These are phyloP conservation scores for Magnaporthiopsis rhizophila DNA, from an alignment of 2,329 filamentous ascomycete species.

Conservation along the genomic window DNA sequence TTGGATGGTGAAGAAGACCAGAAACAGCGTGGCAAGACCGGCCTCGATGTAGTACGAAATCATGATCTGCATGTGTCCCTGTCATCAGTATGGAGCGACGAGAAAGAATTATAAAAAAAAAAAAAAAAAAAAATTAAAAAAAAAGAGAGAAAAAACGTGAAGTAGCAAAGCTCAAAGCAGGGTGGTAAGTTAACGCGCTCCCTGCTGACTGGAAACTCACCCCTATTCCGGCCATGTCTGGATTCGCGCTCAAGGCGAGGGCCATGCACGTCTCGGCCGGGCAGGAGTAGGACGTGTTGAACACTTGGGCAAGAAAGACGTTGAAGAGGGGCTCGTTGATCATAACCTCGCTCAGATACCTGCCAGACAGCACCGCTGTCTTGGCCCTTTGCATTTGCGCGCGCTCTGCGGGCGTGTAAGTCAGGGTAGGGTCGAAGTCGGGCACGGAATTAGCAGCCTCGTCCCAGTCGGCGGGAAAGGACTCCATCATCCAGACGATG, in stretches of 20 bases:
- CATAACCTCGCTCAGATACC: background rate
- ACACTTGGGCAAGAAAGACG: slow-evolving; percentile 9
- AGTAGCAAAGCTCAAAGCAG: background rate
- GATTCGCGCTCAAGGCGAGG: slow-evolving; percentile 14
- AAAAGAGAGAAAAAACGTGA: background rate
- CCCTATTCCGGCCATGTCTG: slow-evolving; percentile 16
- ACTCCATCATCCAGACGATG: background rate
- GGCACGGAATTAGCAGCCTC: background rate
- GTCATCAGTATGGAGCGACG: background rate
- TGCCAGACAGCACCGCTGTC: background rate
- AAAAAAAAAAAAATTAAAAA: too few relatives aligned
- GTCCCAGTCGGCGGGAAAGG: background rate
- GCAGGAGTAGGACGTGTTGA: slow-evolving; percentile 10
- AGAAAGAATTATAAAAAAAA: background rate
- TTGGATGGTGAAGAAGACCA: slow-evolving; percentile 11
- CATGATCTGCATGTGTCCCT: slow-evolving; percentile 6
- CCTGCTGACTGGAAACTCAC: slow-evolving; percentile 4
- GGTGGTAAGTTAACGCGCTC: background rate
- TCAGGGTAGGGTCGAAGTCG: background rate
- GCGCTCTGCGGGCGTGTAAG: background rate
- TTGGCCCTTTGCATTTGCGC: too few relatives aligned
- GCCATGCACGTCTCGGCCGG: slow-evolving; percentile 14
- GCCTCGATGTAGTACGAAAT: slow-evolving; percentile 15
- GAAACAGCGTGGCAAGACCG: slow-evolving; percentile 11
- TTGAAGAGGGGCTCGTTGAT: background rate